Evolutionary conservation across 331 rosid species (phyloP).

Genomic region (Erythrophleum ivorense): DNA sequence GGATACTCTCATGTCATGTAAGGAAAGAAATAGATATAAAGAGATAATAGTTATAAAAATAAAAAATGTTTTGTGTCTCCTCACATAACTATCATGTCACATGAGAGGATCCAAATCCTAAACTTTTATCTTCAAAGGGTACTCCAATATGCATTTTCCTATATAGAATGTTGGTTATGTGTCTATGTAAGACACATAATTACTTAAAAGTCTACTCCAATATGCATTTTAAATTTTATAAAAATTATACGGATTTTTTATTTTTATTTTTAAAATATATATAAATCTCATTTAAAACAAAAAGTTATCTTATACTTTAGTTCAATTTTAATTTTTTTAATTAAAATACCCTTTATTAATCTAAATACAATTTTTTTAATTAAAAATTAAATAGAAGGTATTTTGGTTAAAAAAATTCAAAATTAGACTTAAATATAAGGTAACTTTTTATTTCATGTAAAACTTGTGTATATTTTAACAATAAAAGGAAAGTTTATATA

Average conservation of each 20-base stretch:
- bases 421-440: neutral
- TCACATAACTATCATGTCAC: neutral
- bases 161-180: conserved; percentile 8
- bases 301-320: too few relatives aligned
- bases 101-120: neutral
- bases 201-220: neutral
- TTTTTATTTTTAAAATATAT: too few relatives aligned
- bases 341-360: too few relatives aligned
- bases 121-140: conserved; percentile 3
- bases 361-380: too few relatives aligned
- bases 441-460: neutral
- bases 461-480: neutral
- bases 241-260: too few relatives aligned
- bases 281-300: too few relatives aligned
- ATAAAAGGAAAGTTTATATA: neutral
- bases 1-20: neutral
- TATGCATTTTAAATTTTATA: too few relatives aligned
- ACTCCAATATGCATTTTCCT: conserved; percentile 5
- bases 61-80: too few relatives aligned
- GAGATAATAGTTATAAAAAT: too few relatives aligned
- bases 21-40: neutral
- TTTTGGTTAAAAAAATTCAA: neutral
- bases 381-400: neutral
- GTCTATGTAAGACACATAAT: neutral
- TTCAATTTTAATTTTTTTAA: too few relatives aligned